Conservation (phyloP, 2,329 filamentous ascomycete species). For the Trichocomaceae sp. region DNA sequence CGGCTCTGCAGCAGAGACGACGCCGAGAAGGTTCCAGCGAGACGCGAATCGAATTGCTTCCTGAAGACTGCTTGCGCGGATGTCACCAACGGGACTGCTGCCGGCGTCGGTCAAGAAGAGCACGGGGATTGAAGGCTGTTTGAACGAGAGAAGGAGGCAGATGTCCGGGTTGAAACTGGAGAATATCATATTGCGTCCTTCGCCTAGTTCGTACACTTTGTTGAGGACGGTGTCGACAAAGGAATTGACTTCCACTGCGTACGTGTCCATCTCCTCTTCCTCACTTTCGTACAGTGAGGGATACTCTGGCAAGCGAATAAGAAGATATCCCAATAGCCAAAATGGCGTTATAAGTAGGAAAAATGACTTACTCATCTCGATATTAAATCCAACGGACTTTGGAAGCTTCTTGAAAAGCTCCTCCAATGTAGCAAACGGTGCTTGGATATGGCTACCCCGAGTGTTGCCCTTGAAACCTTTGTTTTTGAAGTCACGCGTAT, state of each 20-base stretch:
- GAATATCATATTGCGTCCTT: conserved; percentile 87
- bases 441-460: conserved; percentile 89
- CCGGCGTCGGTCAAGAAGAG: conserved; percentile 91
- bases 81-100: conserved; percentile 72
- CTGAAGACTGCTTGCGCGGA: conserved; percentile 83
- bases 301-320: conserved; percentile 54
- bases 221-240: conserved; percentile 90
- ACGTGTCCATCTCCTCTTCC: conserved; percentile 93
- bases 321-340: neutral
- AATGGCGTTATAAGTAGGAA: neutral
- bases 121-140: conserved; percentile 93
- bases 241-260: conserved; percentile 89
- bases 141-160: conserved; percentile 87
- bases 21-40: conserved; percentile 87
- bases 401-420: conserved; percentile 85
- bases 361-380: conserved; percentile 68
- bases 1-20: conserved; percentile 82
- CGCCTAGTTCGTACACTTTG: conserved; percentile 81
- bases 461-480: conserved; percentile 96
- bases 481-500: conserved; percentile 88
- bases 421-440: conserved; percentile 89
- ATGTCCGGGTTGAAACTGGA: conserved; percentile 97
- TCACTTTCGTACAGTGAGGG: conserved; percentile 95
- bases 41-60: conserved; percentile 93
- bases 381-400: conserved; percentile 84